phyloP scores from a whole-genome alignment of 306 rosid genomes.

The Cyclanthera cordifolia region DNA sequence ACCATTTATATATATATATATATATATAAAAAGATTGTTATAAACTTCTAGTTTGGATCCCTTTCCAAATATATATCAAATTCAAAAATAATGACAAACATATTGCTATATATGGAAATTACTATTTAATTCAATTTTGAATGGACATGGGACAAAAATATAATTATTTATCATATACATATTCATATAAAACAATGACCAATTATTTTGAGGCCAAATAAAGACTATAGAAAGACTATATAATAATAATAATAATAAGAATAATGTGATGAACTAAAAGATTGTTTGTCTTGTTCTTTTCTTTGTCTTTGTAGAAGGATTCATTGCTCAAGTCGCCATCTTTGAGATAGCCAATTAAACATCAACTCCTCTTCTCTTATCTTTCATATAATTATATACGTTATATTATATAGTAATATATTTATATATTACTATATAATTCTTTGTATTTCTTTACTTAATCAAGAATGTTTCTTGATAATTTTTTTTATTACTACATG shows the following conservation, averaged over 20 bases:
- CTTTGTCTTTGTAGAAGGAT: conserved; percentile 8
- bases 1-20: too few species aligned
- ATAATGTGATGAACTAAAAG: not conserved
- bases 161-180: not conserved
- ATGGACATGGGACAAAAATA: not conserved
- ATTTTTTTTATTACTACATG: too few species aligned
- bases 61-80: not conserved
- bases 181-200: not conserved
- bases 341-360: conserved; percentile 11
- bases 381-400: not conserved
- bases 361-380: not conserved
- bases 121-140: too few species aligned
- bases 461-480: too few species aligned
- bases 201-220: not conserved
- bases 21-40: too few species aligned
- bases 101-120: not conserved
- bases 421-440: too few species aligned
- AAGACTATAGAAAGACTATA: not conserved
- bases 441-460: not conserved
- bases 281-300: not conserved
- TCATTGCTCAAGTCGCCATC: conserved; percentile 11
- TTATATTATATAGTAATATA: not conserved
- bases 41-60: too few species aligned
- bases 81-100: not conserved
- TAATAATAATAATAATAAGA: not conserved